Percentiles rank a stretch among this genome's conserved stretches.
phyloP scores from a whole-genome alignment of 2,329 filamentous ascomycete genomes.

The Scorias spongiosa region DNA sequence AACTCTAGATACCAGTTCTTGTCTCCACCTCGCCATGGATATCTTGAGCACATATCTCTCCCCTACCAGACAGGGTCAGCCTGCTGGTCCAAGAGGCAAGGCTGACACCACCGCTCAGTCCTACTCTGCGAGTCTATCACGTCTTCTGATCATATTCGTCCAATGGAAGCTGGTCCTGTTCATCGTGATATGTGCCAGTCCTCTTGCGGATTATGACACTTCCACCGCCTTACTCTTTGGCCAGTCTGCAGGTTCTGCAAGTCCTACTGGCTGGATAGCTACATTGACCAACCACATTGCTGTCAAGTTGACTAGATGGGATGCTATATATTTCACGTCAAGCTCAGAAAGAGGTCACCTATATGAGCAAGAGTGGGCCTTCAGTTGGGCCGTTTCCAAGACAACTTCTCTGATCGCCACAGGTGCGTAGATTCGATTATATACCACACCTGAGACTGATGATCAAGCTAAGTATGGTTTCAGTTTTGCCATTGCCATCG shows the following conservation, averaged over 20 bases:
- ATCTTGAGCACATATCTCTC: not conserved
- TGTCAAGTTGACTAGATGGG: constrained; percentile 57
- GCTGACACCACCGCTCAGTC: constrained; percentile 1
- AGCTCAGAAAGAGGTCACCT: constrained; percentile 47
- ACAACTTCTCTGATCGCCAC: constrained; percentile 26
- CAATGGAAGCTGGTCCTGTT: constrained; percentile 55
- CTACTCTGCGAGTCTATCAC: not conserved
- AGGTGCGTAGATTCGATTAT: constrained; percentile 22
- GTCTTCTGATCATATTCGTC: constrained; percentile 27
- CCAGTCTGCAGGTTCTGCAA: constrained; percentile 4
- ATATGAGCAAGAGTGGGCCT: constrained; percentile 79
- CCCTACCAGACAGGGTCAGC: constrained; percentile 1
- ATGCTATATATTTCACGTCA: constrained; percentile 61
- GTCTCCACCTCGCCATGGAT: not conserved
- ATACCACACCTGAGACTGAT: constrained; percentile 1
- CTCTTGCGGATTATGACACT: constrained; percentile 60
- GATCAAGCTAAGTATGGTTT: constrained; percentile 15
- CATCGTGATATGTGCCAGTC: constrained; percentile 41
- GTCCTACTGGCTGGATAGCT: constrained; percentile 7
- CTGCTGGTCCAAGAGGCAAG: constrained; percentile 2
- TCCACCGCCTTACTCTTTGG: constrained; percentile 44
- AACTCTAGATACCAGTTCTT: no score
- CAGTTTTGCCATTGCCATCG: constrained; percentile 8
- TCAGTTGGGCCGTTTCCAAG: constrained; percentile 43
- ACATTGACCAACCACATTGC: constrained; percentile 23